These are phyloP conservation scores for Podosphaera xanthii DNA, from an alignment of 2,329 filamentous ascomycete genomes.

Conservation along the genomic window DNA sequence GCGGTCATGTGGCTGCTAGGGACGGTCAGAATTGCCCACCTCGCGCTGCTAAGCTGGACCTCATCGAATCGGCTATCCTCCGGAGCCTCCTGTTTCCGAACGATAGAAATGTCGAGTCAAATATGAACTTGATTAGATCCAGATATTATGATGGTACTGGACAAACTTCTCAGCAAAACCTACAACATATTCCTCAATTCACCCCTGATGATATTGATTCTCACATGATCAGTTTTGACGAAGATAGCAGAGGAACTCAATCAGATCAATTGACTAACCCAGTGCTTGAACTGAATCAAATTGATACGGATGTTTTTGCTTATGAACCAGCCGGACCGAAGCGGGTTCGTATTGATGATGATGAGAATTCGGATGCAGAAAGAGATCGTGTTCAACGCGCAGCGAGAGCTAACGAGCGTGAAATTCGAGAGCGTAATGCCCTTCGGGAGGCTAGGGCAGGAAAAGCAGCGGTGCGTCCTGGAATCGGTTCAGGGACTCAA, in stretches of 20 bases:
- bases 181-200: not conserved
- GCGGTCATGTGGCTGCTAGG: not conserved
- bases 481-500: not conserved
- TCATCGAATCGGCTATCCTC: not conserved
- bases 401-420: not conserved
- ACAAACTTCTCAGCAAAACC: not conserved
- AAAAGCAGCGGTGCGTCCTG: not conserved
- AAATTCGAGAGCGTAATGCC: not conserved
- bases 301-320: not conserved
- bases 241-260: not conserved
- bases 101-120: not conserved
- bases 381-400: not conserved
- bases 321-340: slow-evolving; percentile 1
- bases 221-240: not conserved
- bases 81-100: not conserved
- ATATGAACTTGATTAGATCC: not conserved
- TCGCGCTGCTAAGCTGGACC: not conserved
- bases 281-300: not conserved
- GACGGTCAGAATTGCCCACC: not conserved
- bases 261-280: not conserved
- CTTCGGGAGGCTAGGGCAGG: not conserved
- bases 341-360: not conserved
- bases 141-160: not conserved
- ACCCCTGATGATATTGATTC: not conserved
- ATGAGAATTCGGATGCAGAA: not conserved